Evolutionary conservation across 345 rosid genomes (phyloP), one percentile per base, ranked within the genome.

Genomic region (Bruguiera sexangula): DNA sequence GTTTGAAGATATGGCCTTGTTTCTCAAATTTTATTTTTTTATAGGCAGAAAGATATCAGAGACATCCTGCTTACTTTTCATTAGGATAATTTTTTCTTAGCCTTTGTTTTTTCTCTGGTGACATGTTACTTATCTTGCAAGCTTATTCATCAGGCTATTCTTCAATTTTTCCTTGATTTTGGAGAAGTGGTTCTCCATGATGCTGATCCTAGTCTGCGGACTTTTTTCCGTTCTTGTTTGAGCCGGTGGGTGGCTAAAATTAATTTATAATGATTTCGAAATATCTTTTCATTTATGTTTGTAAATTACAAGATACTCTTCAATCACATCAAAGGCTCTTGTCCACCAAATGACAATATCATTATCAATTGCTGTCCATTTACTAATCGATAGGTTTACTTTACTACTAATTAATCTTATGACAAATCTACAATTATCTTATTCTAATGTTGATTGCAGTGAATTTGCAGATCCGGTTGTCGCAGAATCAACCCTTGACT

Each of bases 381-480:
- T 11, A 43, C 50, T 0, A 43, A 13, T 43, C 1, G 6, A 43
- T 3, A 13, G 19, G 50, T 43, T 43, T 13, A 39, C 16, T 10
- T 9, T 39, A 3, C 13, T 43, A 43, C 50, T 43, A 43, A 19
- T 34, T 60, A 58, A 32, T 64, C 59, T 68, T 30, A 22, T 68
- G 5, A 27, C 69, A 52, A 32, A 59, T 54, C 34, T 36, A 6
- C 6, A 37, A 26, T 11, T 3, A 69, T 79, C 61, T 75, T 69
- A 61, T 82, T 70, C 80, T 84, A 51, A 78, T 82, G 79, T 79
- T 78, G 32, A 54, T 75, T 79, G 72, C 90, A 91, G 98, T 84
- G 96, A 95, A 83, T 95, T 92, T 82, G 92, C 96, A 66, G 96
- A 95, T 81, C 79, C 87, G 71, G 81, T 76, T 81, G 96, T 95